Evolutionary conservation across 2,329 filamentous ascomycete species (phyloP).

Genomic region (Sclerotinia minor): DNA sequence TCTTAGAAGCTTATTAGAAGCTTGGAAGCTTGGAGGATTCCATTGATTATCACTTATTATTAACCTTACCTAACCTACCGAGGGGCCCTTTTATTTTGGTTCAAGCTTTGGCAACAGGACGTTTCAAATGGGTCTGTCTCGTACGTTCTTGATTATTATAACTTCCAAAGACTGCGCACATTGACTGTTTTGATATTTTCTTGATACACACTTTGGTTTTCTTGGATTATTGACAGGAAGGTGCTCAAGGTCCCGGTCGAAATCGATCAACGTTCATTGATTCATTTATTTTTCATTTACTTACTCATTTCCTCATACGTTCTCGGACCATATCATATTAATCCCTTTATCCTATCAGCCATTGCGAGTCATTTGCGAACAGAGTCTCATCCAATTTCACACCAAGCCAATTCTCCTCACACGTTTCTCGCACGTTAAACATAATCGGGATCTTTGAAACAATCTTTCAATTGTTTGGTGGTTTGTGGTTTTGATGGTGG

Average conservation of each 20-base stretch:
- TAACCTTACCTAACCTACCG: background rate
- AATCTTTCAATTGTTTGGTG: constrained; percentile 25
- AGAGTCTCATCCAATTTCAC: constrained; percentile 9
- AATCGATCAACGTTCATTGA: constrained; percentile 14
- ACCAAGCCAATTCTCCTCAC: constrained; percentile 3
- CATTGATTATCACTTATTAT: background rate
- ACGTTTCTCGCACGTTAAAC: constrained; percentile 7
- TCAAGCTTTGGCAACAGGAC: background rate
- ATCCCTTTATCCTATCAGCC: constrained; percentile 1
- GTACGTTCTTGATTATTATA: background rate
- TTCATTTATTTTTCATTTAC: background rate
- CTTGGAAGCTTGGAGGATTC: background rate
- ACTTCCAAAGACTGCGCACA: background rate
- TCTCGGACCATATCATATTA: constrained; percentile 1
- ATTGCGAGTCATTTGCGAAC: background rate
- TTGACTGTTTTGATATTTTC: constrained; percentile 6
- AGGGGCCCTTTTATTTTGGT: background rate
- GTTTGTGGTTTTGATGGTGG: constrained; percentile 29
- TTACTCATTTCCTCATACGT: background rate
- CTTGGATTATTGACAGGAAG: background rate
- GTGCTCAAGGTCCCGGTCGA: background rate
- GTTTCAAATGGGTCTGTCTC: constrained; percentile 3
- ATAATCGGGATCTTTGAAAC: constrained; percentile 33
- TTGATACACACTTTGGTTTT: background rate
- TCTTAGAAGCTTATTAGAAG: no score